phyloP scores from a whole-genome alignment of 1,284 basidiomycete genomes.

The Marasmius sp. region DNA sequence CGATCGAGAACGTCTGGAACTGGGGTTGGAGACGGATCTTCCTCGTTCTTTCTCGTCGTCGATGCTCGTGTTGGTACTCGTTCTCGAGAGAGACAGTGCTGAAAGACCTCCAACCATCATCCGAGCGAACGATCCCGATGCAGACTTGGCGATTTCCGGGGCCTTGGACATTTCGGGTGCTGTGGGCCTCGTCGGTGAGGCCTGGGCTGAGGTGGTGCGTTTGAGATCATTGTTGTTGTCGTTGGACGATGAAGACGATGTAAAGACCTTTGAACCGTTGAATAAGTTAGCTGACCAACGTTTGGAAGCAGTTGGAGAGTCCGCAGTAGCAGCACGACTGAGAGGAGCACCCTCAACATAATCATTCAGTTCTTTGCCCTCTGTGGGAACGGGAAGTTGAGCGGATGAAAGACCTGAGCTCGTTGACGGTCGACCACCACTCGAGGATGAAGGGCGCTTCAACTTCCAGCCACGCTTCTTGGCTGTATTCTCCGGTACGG shows the following conservation, averaged over 20 bases:
- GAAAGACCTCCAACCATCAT: neutral
- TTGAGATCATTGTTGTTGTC: neutral
- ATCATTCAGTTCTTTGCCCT: neutral
- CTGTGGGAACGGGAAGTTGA: neutral
- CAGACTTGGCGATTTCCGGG: neutral
- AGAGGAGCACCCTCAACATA: neutral
- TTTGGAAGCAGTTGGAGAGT: neutral
- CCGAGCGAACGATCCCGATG: neutral
- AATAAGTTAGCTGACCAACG: neutral
- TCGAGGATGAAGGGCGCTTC: neutral
- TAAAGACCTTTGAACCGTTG: neutral
- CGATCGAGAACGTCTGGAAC: conserved; percentile 55
- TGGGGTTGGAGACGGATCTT: conserved; percentile 43
- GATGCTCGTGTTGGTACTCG: conserved; percentile 1
- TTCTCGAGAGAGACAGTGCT: neutral
- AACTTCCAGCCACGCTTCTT: neutral
- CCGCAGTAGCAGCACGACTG: neutral
- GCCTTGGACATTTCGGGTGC: neutral
- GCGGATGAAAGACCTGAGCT: neutral
- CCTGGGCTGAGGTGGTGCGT: neutral
- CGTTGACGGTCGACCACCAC: neutral
- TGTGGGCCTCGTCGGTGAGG: neutral
- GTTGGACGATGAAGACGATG: neutral
- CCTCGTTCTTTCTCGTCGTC: conserved; percentile 47
- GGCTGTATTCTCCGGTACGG: neutral